Conservation (phyloP, 192 early-diverging fungal species). For the Chytriomyces sp. region DNA sequence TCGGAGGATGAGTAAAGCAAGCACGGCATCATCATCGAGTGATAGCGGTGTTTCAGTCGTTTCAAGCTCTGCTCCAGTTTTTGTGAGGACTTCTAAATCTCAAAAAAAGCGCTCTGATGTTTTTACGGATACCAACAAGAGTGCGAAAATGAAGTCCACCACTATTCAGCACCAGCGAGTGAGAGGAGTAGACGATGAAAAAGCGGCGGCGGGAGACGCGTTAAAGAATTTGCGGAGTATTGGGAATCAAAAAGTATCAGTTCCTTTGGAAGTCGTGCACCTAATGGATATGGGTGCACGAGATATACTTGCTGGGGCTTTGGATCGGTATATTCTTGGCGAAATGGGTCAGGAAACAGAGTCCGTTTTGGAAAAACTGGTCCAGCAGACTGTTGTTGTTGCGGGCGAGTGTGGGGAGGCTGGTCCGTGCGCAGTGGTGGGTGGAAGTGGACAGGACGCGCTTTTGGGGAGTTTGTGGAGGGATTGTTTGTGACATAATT, state of each 20-base stretch:
- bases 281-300: conserved; percentile 3
- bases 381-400: conserved; percentile 15
- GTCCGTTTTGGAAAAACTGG: conserved; percentile 13
- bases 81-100: no score
- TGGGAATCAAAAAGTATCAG: not conserved
- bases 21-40: not conserved
- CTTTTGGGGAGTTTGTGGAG: not conserved
- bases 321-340: conserved; percentile 10
- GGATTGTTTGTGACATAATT: not conserved
- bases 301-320: conserved; percentile 3
- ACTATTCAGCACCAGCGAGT: not conserved
- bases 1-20: not conserved
- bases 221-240: not conserved
- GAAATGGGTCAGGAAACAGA: conserved; percentile 21
- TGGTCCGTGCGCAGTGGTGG: not conserved
- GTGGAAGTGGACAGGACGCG: not conserved
- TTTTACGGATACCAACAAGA: no score
- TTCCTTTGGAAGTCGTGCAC: not conserved
- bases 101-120: no score
- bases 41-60: not conserved
- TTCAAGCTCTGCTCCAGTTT: no score
- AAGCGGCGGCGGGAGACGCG: not conserved
- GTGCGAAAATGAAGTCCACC: not conserved
- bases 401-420: not conserved
- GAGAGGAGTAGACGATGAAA: not conserved